A percentile compares a stretch with the other conserved stretches of the same genome.
These are phyloP conservation scores for Aureobasidium sp. DNA, from an alignment of 2,329 filamentous ascomycete species.

Conservation along the genomic window DNA sequence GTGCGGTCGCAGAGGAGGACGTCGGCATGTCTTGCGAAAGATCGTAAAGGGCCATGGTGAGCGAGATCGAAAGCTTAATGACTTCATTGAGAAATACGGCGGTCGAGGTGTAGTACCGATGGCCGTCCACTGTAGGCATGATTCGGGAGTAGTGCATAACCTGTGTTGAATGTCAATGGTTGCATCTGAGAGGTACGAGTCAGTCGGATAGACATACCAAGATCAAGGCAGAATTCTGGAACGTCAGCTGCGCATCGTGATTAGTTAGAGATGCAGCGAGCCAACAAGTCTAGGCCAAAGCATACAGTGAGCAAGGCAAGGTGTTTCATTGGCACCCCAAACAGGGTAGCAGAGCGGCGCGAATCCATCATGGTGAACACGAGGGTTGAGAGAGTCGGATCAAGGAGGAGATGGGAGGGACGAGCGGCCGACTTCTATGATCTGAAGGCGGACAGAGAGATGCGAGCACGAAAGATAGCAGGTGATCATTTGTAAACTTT, in stretches of 20 bases:
- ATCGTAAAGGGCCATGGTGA: constrained; percentile 83
- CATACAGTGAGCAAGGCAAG: constrained; percentile 57
- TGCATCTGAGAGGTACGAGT: neutral
- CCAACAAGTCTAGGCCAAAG: neutral
- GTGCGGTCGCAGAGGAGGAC: constrained; percentile 67
- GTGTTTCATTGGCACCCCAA: constrained; percentile 59
- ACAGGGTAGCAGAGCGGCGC: constrained; percentile 23
- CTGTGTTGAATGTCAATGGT: constrained; percentile 34
- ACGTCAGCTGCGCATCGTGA: constrained; percentile 51
- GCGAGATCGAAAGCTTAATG: constrained; percentile 76
- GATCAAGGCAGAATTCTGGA: constrained; percentile 72
- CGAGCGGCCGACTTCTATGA: neutral
- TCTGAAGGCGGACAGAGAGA: neutral
- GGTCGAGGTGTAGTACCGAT: constrained; percentile 88
- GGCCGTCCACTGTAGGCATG: constrained; percentile 76
- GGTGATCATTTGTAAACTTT: constrained; percentile 2
- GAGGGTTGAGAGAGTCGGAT: neutral
- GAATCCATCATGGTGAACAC: constrained; percentile 10
- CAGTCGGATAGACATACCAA: constrained; percentile 41
- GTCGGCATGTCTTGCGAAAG: constrained; percentile 69
- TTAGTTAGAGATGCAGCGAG: constrained; percentile 18
- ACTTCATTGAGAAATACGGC: constrained; percentile 91
- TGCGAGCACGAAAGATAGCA: neutral
- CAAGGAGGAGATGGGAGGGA: neutral
- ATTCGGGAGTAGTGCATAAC: constrained; percentile 91